Percentiles rank a stretch among this genome's conserved stretches.
Evolutionary conservation across 306 rosid species (phyloP).

Genomic region (Benincasa hispida): DNA sequence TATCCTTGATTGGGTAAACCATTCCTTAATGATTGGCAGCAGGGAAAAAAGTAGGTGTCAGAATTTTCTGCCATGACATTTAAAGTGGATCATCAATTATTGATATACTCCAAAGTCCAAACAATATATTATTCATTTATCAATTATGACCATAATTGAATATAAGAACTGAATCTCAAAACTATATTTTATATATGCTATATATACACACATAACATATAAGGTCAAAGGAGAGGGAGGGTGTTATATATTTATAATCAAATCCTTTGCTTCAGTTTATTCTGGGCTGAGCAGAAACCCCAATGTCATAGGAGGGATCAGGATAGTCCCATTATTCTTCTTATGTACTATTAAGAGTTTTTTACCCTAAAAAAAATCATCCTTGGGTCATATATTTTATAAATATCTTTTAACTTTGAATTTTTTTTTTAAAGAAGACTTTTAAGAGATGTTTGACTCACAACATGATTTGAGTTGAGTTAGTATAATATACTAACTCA

Average conservation of each 20-base stretch:
- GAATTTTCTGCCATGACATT: not conserved
- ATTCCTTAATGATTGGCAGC: conserved; percentile 1
- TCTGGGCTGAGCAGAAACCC: not conserved
- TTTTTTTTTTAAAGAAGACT: too few species aligned
- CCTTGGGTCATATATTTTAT: too few species aligned
- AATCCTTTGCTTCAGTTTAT: not conserved
- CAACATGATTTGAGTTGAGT: too few species aligned
- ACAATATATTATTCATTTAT: not conserved
- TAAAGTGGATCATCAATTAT: not conserved
- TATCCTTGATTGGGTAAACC: not conserved
- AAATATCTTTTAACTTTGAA: too few species aligned
- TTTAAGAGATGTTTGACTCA: too few species aligned
- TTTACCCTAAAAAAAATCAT: too few species aligned
- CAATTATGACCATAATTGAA: not conserved
- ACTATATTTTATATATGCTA: not conserved
- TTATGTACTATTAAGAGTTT: too few species aligned
- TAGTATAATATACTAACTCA: too few species aligned
- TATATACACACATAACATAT: not conserved
- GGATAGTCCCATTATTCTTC: not conserved
- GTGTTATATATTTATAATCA: not conserved
- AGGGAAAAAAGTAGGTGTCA: not conserved
- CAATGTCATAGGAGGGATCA: not conserved
- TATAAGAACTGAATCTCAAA: not conserved
- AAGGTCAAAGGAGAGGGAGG: not conserved
- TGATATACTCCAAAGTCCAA: not conserved